These are phyloP conservation scores for Chrysoporthe austroafricana DNA, from an alignment of 2,329 filamentous ascomycete genomes.

Conservation along the genomic window DNA sequence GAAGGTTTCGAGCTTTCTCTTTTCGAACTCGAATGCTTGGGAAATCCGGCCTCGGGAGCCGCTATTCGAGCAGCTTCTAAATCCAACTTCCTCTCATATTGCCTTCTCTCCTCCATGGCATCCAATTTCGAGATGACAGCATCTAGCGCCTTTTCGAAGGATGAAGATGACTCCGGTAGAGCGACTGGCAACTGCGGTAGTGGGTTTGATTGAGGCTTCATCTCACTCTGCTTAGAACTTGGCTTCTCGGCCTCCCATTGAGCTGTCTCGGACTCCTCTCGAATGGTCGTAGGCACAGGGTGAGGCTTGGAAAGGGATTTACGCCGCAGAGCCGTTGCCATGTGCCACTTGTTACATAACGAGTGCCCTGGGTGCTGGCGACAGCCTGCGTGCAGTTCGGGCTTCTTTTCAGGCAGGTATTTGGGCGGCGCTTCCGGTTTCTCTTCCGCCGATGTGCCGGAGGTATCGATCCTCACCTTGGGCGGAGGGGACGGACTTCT, in stretches of 20 bases:
- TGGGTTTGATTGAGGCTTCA: not conserved
- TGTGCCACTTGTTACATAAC: conserved; percentile 19
- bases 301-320: conserved; percentile 4
- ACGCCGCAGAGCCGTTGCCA: conserved; percentile 16
- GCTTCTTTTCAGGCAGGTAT: not conserved
- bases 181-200: conserved; percentile 32
- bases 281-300: conserved; percentile 12
- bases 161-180: conserved; percentile 34
- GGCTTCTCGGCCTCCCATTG: not conserved
- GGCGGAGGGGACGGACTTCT: conserved; percentile 9
- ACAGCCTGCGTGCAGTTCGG: not conserved
- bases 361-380: conserved; percentile 16
- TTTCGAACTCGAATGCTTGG: not conserved
- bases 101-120: conserved; percentile 34
- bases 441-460: not conserved
- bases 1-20: conserved; percentile 1
- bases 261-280: conserved; percentile 11
- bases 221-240: not conserved
- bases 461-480: not conserved
- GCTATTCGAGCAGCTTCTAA: conserved; percentile 15
- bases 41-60: conserved; percentile 8
- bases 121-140: conserved; percentile 36
- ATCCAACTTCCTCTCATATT: conserved; percentile 10
- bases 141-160: conserved; percentile 36
- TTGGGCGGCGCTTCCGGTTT: conserved; percentile 23